Conservation (phyloP, 2,329 filamentous ascomycete genomes). For the Zasmidium angulare region DNA sequence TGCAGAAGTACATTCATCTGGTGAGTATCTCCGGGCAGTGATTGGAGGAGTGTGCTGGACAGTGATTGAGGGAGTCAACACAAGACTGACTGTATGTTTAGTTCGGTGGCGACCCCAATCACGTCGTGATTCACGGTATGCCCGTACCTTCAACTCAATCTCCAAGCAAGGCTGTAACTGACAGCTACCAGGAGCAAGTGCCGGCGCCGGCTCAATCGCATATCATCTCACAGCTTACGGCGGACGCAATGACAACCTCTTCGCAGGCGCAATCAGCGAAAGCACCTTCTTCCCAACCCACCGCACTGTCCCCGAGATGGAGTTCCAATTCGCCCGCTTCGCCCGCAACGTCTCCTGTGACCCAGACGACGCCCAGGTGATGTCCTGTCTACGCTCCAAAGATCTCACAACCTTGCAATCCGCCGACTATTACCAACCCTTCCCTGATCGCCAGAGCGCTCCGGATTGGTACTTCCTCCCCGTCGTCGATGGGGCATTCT, state of each 20-base stretch:
- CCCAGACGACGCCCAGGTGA: not conserved
- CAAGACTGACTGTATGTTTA: not conserved
- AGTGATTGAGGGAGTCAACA: not conserved
- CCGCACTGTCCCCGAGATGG: not conserved
- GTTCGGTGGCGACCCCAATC: not conserved
- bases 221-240: not conserved
- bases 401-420: not conserved
- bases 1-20: not conserved
- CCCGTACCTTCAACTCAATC: too few species aligned
- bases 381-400: not conserved
- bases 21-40: too few species aligned
- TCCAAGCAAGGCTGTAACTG: too few species aligned
- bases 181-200: not conserved
- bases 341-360: not conserved
- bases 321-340: not conserved
- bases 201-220: not conserved
- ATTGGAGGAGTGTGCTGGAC: not conserved
- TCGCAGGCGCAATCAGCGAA: not conserved
- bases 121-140: not conserved
- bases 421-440: not conserved
- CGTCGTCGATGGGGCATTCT: not conserved
- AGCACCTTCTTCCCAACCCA: not conserved
- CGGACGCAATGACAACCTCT: not conserved
- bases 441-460: not conserved
- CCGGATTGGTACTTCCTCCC: not conserved